Percentiles rank a stretch among this genome's conserved stretches.
phyloP scores from a whole-genome alignment of 2,329 filamentous ascomycete genomes.

The Pseudocercospora pini-densiflorae region DNA sequence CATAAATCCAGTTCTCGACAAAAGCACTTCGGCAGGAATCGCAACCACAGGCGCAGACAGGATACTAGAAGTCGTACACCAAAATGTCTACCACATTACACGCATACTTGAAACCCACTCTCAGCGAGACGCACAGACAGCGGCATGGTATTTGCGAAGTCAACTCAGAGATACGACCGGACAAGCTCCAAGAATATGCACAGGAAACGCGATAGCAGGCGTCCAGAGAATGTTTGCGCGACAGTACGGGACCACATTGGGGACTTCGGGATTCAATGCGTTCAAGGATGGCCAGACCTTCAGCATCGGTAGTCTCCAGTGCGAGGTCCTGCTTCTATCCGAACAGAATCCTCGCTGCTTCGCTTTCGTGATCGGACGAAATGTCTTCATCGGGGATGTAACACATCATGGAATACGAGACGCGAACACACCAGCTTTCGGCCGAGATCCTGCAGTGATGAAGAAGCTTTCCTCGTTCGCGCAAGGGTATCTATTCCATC shows the following conservation, averaged over 20 bases:
- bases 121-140: constrained; percentile 65
- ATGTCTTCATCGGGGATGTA: constrained; percentile 43
- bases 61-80: constrained; percentile 51
- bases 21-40: constrained; percentile 53
- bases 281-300: constrained; percentile 61
- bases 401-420: constrained; percentile 5
- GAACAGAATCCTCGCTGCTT: constrained; percentile 60
- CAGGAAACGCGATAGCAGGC: constrained; percentile 58
- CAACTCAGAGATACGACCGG: constrained; percentile 45
- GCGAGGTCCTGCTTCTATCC: constrained; percentile 59
- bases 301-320: constrained; percentile 53
- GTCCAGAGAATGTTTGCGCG: constrained; percentile 58
- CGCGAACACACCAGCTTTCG: constrained; percentile 5
- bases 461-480: constrained; percentile 14
- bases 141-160: constrained; percentile 61
- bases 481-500: constrained; percentile 13
- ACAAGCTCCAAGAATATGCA: constrained; percentile 53
- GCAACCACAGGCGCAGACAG: constrained; percentile 58
- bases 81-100: constrained; percentile 54
- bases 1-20: constrained; percentile 67
- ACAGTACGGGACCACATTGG: constrained; percentile 54
- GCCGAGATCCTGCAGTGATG: constrained; percentile 4
- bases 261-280: constrained; percentile 58
- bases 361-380: constrained; percentile 60
- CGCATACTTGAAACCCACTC: constrained; percentile 66